Evolutionary conservation across 2,329 filamentous ascomycete species (phyloP).

Genomic region (Fusarium sp.): DNA sequence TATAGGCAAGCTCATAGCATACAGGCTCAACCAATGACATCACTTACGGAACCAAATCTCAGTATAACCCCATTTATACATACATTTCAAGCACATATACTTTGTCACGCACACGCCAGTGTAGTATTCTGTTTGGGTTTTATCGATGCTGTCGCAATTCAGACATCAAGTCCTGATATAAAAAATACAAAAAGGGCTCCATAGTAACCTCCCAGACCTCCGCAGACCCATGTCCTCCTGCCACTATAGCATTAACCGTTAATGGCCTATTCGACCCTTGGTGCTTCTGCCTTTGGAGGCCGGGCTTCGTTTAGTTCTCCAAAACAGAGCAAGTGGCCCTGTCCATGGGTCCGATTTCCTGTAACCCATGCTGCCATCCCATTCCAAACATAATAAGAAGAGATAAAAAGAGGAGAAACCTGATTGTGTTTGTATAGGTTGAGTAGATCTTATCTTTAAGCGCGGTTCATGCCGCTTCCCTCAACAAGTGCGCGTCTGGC

Average conservation of each 20-base stretch:
- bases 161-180: conserved; percentile 38
- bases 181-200: conserved; percentile 42
- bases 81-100: background rate
- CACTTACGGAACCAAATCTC: background rate
- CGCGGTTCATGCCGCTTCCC: conserved; percentile 33
- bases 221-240: conserved; percentile 20
- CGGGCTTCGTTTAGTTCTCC: conserved; percentile 30
- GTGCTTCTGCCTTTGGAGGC: conserved; percentile 16
- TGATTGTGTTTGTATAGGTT: conserved; percentile 12
- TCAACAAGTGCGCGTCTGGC: conserved; percentile 10
- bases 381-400: conserved; percentile 31
- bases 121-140: conserved; percentile 19
- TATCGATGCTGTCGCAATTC: conserved; percentile 23
- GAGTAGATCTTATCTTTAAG: conserved; percentile 31
- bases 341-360: conserved; percentile 20
- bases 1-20: background rate
- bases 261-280: background rate
- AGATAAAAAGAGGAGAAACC: conserved; percentile 23
- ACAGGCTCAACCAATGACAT: background rate
- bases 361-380: conserved; percentile 27
- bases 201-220: conserved; percentile 25
- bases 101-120: background rate
- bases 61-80: background rate
- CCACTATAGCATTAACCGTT: conserved; percentile 14
- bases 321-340: conserved; percentile 31